Evolutionary conservation across 148 eudicot genomes (phyloP).

Genomic region (Silene latifolia): DNA sequence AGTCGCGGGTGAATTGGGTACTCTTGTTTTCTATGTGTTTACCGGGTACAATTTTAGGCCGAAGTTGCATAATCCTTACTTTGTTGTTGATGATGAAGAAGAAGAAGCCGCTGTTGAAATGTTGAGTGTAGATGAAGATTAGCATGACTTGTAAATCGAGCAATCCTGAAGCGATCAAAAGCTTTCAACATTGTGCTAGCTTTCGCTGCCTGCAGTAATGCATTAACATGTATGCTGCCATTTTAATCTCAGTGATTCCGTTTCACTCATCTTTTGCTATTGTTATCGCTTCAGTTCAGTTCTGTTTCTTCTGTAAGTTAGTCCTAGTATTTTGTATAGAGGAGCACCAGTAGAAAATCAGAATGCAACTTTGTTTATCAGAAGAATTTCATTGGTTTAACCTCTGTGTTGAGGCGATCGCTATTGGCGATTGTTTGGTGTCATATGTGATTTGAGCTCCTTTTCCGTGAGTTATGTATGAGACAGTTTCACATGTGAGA

Average conservation of each 20-base stretch:
- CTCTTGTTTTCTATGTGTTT: conserved; percentile 51
- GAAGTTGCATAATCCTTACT: conserved; percentile 52
- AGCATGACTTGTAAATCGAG: conserved; percentile 41
- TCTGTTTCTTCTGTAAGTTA: neutral
- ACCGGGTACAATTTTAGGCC: conserved; percentile 64
- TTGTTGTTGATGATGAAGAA: conserved; percentile 58
- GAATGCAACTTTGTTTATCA: no score
- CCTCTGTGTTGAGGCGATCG: no score
- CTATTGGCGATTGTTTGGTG: no score
- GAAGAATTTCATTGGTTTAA: no score
- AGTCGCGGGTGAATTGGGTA: conserved; percentile 58
- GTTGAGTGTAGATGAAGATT: conserved; percentile 46
- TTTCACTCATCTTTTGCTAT: neutral
- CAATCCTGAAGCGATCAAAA: no score
- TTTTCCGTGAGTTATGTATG: no score
- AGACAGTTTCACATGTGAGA: no score
- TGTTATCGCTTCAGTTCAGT: neutral
- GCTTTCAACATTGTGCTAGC: neutral
- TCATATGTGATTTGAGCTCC: no score
- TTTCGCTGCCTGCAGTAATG: neutral
- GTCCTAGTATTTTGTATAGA: no score
- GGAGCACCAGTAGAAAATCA: no score
- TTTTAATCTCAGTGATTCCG: neutral
- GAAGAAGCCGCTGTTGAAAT: conserved; percentile 61
- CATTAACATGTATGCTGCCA: neutral